Evolutionary conservation across 192 early-diverging fungal genomes (phyloP).

Genomic region (Backusella liffmaniae): DNA sequence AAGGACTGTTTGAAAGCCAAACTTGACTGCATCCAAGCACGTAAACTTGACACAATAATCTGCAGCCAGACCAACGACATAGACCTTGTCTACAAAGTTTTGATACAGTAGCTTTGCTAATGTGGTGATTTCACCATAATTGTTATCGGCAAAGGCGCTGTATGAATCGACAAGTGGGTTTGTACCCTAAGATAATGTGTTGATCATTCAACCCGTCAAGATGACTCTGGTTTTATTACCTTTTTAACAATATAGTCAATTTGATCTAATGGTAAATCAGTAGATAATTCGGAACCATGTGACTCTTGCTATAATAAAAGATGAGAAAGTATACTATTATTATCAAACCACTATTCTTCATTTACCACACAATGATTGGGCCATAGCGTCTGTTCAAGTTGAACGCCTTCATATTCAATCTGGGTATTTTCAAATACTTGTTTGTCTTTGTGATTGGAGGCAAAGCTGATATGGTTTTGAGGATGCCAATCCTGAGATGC

Average conservation of each 20-base stretch:
- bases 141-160: conserved; percentile 31
- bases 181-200: conserved; percentile 7
- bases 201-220: background rate
- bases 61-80: conserved; percentile 21
- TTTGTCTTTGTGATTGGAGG: conserved; percentile 21
- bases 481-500: conserved; percentile 38
- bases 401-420: conserved; percentile 17
- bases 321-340: background rate
- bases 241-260: conserved; percentile 19
- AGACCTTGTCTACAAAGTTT: conserved; percentile 14
- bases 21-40: conserved; percentile 29
- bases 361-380: conserved; percentile 37
- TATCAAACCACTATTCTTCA: background rate
- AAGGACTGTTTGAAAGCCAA: conserved; percentile 31
- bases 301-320: conserved; percentile 14
- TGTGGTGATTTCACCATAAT: conserved; percentile 19
- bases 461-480: conserved; percentile 31
- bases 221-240: background rate
- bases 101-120: conserved; percentile 27
- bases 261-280: background rate
- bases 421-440: conserved; percentile 13
- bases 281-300: conserved; percentile 12
- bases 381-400: conserved; percentile 20
- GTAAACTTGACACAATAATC: conserved; percentile 36
- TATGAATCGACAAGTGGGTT: conserved; percentile 34